Percentiles rank a stretch among this genome's conserved stretches.
Conservation (phyloP, 2,329 filamentous ascomycete species). For the Aspergillus sp. region DNA sequence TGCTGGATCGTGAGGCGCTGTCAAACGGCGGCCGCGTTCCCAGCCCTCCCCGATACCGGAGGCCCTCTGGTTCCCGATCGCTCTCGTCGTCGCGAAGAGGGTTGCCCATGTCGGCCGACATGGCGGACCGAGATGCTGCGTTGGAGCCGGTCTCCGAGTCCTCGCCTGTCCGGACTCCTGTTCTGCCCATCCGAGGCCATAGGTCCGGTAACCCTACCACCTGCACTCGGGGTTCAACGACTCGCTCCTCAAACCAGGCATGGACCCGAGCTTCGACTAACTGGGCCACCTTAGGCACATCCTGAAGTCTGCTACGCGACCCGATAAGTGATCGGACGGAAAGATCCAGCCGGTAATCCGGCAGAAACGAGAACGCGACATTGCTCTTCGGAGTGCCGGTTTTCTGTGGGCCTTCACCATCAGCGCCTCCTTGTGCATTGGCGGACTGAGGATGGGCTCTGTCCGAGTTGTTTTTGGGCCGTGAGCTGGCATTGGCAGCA, state of each 20-base stretch:
- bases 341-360: slow-evolving; percentile 64
- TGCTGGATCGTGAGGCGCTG: slow-evolving; percentile 32
- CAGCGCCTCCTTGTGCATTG: slow-evolving; percentile 10
- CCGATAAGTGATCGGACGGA: slow-evolving; percentile 65
- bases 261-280: slow-evolving; percentile 64
- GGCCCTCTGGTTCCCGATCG: slow-evolving; percentile 29
- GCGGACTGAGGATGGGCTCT: slow-evolving; percentile 2
- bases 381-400: slow-evolving; percentile 70
- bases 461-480: slow-evolving; percentile 12
- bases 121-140: slow-evolving; percentile 30
- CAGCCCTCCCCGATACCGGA: slow-evolving; percentile 33
- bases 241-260: slow-evolving; percentile 67
- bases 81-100: slow-evolving; percentile 22
- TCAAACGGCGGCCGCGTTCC: slow-evolving; percentile 31
- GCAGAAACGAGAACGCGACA: slow-evolving; percentile 84
- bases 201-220: slow-evolving; percentile 62
- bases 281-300: slow-evolving; percentile 67
- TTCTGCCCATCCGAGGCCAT: slow-evolving; percentile 59
- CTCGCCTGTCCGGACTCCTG: slow-evolving; percentile 43
- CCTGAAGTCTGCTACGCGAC: slow-evolving; percentile 61
- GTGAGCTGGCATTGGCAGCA: slow-evolving; percentile 3
- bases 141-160: slow-evolving; percentile 41
- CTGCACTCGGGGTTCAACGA: slow-evolving; percentile 65
- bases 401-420: slow-evolving; percentile 7
- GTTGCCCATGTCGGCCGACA: slow-evolving; percentile 27